Evolutionary conservation across 768 basidiomycete species (phyloP), one percentile per base, ranked within the genome.

Genomic region (Rhodotorula sphaerocarpa): DNA sequence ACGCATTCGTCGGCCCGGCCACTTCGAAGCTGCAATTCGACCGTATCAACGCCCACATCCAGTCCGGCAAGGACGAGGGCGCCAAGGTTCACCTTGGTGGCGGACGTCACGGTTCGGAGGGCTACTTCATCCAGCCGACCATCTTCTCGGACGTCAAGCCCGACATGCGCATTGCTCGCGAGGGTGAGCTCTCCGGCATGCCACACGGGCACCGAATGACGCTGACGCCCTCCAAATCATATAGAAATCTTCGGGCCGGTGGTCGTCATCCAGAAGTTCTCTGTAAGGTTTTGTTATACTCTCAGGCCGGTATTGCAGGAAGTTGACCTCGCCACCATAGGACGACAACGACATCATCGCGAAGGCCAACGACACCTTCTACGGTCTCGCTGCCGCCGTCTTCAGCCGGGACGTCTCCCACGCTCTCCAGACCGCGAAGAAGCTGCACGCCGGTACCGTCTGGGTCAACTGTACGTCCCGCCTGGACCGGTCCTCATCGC

Each of bases 401-500:
- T 95, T 91, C 80, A 84, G 86, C 41, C 79, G 82, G 71, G 80
- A 92, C 75, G 75, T 93, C 77, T 82, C 81, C 67, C 80, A 85
- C 31, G 89, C 87, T 0, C 76, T 92, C 57, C 77, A 78, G 61
- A 82, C 84, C 3, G 86, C 88, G 12, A 84, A 88, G 73, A 79
- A 76, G 61, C 77, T 96, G 63, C 81, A 87, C 71, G 86, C 88
- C 7, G 91, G 91, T 39, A 61, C 66, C 42, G 66, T 67, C 33
- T 67, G 66, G 66, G n/a, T 41, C 57, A 77, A 78, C 70, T 73
- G 63, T 46, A 12, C 44, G 43, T 33, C 5, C 4, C 39, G 1
- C 25, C 14, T 20, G n/a, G 3, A 31, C n/a, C 41, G 30, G 18
- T 6, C 4, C 33, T 5, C 10, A 15, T 31, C 48, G 20, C 36